Evolutionary conservation across 306 rosid genomes (phyloP), one percentile per base, ranked within the genome.

Genomic region (Albizia julibrissin): DNA sequence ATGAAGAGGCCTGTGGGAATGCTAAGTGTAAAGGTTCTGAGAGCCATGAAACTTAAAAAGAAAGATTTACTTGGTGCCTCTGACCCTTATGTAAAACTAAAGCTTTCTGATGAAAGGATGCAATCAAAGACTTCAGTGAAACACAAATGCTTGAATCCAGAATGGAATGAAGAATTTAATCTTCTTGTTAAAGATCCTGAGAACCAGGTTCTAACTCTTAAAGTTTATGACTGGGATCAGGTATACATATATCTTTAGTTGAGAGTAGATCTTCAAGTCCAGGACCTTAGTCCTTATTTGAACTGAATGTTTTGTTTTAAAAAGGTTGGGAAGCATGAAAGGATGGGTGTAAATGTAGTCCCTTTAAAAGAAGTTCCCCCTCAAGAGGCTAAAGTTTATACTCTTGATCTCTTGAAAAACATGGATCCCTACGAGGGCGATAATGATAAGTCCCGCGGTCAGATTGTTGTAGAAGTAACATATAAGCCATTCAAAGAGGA

Each of bases 81-180:
- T 18, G 97, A 95, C 79, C 99, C 99, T 77, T 95, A 93, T 27
- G 97, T 95, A 29, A 95, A 95, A 84, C 64, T 95, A 40, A 91
- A 93, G 88, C 85, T 95, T 66, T 90, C 91, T 2, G 97, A 91
- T 43, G 90, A 93, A 52, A 90, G 88, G 81, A 75, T 90, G 77
- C 97, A 97, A 34, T 86, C 97, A 2, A 95, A 91, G 95, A 93
- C 99, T 44, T 76, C 88, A 29, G 95, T 95, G 83, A 93, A 90
- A 87, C 94, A 88, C 79, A 95, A 89, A 89, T 91, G 91, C 87
- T 87, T 95, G 88, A 95, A 93, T 82, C 99, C 99, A 65, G 99
- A 95, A 83, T 95, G 99, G 99, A 95, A 95, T 81, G 99, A 93
- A 61, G 98, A 91, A 62, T 93, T 88, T 81, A 90, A 86, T 76